Evolutionary conservation across 106 monocot species (phyloP), one percentile per base, ranked within the genome.

Genomic region (Allium fistulosum): DNA sequence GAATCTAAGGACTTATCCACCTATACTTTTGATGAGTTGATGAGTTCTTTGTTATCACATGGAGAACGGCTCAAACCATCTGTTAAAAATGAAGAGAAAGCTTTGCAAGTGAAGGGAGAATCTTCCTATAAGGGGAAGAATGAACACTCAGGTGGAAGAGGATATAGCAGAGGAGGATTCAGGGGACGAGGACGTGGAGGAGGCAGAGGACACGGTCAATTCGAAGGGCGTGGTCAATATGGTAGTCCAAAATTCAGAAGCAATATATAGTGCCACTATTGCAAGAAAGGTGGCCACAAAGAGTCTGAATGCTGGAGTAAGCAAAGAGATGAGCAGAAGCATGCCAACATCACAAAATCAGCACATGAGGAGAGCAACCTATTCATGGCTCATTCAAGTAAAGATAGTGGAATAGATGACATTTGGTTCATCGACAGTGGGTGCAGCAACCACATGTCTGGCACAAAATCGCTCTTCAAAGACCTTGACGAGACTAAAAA

Each of bases 11-110:
- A 22, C 22, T 22, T 22, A 22, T 22, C 22, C 22, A 22, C 22
- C 1, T 0, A 22, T 22, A 22, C 22, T 22, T 22, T 22, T 22
- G 22, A 22, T 22, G 22, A 22, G 0, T 22, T 22, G 22, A 22
- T 22, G 22, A 47, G 56, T 7, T 69, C 69, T 69, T 15, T 69
- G 27, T 7, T 57, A 46, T 53, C 45, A 7, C 69, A 69, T 69
- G 56, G 57, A 46, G 4, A 15, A 57, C 37, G 57, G 27, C 2
- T 51, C 27, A 27, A 45, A 46, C 10, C 53, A 37, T 10, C 2
- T 26, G 12, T 10, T 1, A 15, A 67, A 45, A 49, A 7, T n/a
- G 49, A 50, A 53, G 55, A 69, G 11, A 53, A 69, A 15, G 46
- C 45, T 13, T 69, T 69, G 37, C 27, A 57, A 22, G 59, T 17